Conservation (phyloP, 352 stramenopile genomes). For the Phytophthora pistaciae region DNA sequence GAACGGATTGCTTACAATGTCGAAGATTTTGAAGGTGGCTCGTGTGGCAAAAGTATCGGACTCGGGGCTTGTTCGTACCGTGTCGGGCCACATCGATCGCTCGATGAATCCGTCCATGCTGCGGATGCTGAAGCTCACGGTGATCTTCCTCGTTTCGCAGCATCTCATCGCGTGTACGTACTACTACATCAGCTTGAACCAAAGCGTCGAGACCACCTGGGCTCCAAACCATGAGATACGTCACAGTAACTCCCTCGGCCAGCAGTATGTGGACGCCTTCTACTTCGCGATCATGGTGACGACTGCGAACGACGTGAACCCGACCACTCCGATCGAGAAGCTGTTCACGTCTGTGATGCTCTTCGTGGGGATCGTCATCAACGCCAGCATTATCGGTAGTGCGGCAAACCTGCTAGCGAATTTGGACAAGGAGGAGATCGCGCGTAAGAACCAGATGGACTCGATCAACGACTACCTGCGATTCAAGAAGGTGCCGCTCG, state of each 20-base stretch:
- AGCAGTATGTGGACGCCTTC: constrained; percentile 65
- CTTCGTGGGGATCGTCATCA: constrained; percentile 82
- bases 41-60: constrained; percentile 65
- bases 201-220: constrained; percentile 56
- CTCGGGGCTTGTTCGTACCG: constrained; percentile 56
- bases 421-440: constrained; percentile 77
- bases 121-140: constrained; percentile 72
- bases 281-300: constrained; percentile 81
- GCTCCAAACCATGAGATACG: constrained; percentile 38
- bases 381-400: constrained; percentile 84
- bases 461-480: constrained; percentile 84
- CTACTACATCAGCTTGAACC: constrained; percentile 61
- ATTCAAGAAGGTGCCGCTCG: constrained; percentile 80
- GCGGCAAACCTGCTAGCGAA: constrained; percentile 80
- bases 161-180: constrained; percentile 85
- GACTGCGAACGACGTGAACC: constrained; percentile 69
- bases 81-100: constrained; percentile 62
- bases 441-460: constrained; percentile 83
- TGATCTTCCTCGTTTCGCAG: constrained; percentile 76
- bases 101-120: constrained; percentile 77
- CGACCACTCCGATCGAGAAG: constrained; percentile 61
- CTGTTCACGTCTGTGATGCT: constrained; percentile 75
- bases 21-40: constrained; percentile 65
- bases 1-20: constrained; percentile 49
- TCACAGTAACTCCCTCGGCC: constrained; percentile 37